phyloP scores from a whole-genome alignment of 768 basidiomycete genomes.

The Tylopilus rubrobrunneus region DNA sequence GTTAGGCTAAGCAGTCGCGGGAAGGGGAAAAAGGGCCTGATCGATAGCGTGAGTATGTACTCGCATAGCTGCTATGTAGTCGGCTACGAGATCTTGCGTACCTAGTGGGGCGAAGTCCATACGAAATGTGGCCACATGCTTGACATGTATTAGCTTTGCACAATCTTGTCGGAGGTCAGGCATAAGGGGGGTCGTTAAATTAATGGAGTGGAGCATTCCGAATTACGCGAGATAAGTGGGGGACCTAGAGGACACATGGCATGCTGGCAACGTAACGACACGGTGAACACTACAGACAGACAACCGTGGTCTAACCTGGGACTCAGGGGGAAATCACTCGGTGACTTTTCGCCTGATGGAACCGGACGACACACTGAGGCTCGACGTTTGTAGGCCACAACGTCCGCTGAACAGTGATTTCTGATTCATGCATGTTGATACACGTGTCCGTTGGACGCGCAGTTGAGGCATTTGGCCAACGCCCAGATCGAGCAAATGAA shows the following conservation, averaged over 20 bases:
- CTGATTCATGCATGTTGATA: constrained; percentile 15
- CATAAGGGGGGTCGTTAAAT: constrained; percentile 10
- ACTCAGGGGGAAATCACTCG: constrained; percentile 17
- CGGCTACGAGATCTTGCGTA: constrained; percentile 19
- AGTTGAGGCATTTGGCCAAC: constrained; percentile 16
- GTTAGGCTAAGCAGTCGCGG: constrained; percentile 16
- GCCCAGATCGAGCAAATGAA: constrained; percentile 21
- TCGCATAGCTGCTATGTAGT: not conserved
- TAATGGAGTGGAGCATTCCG: constrained; percentile 10
- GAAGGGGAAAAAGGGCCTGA: constrained; percentile 8
- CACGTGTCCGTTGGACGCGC: constrained; percentile 21
- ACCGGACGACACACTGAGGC: constrained; percentile 14
- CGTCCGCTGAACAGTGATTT: constrained; percentile 7
- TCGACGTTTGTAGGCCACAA: constrained; percentile 5
- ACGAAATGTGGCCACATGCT: constrained; percentile 1
- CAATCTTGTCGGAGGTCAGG: constrained; percentile 1
- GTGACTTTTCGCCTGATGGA: constrained; percentile 16
- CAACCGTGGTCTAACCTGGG: constrained; percentile 9
- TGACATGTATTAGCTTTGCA: not conserved
- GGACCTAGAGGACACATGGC: constrained; percentile 11
- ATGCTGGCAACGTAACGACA: constrained; percentile 27
- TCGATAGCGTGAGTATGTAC: constrained; percentile 12
- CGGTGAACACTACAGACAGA: not conserved
- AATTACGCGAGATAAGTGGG: constrained; percentile 20
- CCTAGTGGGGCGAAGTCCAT: constrained; percentile 2